These are phyloP conservation scores for Myxozyma sirexii DNA, from an alignment of 805 yeast species.

Conservation along the genomic window DNA sequence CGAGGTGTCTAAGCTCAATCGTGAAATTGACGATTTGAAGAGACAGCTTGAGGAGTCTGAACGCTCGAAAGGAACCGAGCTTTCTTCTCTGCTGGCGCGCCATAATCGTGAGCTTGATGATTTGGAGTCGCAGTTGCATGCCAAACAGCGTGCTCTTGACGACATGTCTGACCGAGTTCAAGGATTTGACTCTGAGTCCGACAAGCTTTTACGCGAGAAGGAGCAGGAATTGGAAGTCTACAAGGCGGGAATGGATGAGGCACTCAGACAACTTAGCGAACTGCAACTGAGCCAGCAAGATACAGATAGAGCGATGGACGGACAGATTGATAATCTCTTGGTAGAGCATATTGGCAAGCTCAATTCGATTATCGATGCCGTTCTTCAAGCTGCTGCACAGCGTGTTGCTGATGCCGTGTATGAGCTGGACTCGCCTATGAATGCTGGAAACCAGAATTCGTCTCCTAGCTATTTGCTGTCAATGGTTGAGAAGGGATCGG, in stretches of 20 bases:
- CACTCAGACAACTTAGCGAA: slow-evolving; percentile 60
- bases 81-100: slow-evolving; percentile 59
- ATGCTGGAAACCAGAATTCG: slow-evolving; percentile 77
- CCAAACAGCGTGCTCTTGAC: slow-evolving; percentile 42
- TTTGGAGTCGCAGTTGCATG: slow-evolving; percentile 47
- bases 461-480: slow-evolving; percentile 71
- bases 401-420: slow-evolving; percentile 71
- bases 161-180: slow-evolving; percentile 37
- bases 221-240: slow-evolving; percentile 78
- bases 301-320: slow-evolving; percentile 57
- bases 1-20: slow-evolving; percentile 65
- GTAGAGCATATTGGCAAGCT: slow-evolving; percentile 54
- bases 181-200: slow-evolving; percentile 40
- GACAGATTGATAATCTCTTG: slow-evolving; percentile 59
- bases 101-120: slow-evolving; percentile 66
- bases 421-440: slow-evolving; percentile 76
- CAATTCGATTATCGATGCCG: slow-evolving; percentile 65
- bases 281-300: slow-evolving; percentile 48
- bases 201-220: slow-evolving; percentile 61
- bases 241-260: slow-evolving; percentile 69
- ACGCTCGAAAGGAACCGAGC: slow-evolving; percentile 63
- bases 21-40: slow-evolving; percentile 64
- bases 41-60: slow-evolving; percentile 62
- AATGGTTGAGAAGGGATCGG: slow-evolving; percentile 68
- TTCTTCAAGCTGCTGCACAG: slow-evolving; percentile 67